phyloP scores from a whole-genome alignment of 768 basidiomycete genomes.

The Steccherinum ochraceum region DNA sequence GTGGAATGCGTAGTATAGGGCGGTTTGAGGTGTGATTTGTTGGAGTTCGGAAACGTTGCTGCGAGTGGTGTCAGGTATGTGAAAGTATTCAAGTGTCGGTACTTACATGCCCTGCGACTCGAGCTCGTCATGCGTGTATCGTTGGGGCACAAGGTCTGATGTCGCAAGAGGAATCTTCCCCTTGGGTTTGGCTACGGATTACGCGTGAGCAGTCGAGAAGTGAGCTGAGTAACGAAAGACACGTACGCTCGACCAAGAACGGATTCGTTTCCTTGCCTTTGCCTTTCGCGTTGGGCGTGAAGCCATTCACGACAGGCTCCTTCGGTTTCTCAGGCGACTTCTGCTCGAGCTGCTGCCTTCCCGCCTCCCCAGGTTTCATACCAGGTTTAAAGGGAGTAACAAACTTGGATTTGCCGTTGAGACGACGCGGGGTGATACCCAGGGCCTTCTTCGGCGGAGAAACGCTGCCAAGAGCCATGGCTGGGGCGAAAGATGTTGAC shows the following conservation, averaged over 20 bases:
- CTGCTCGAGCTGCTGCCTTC: constrained; percentile 12
- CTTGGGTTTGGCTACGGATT: constrained; percentile 9
- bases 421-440: constrained; percentile 21
- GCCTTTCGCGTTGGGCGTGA: constrained; percentile 8
- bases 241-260: not conserved
- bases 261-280: constrained; percentile 8
- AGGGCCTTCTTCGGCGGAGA: constrained; percentile 15
- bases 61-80: not conserved
- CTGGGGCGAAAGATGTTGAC: not conserved
- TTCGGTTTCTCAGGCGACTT: constrained; percentile 1
- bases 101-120: constrained; percentile 20
- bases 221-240: too few relatives aligned
- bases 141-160: constrained; percentile 13
- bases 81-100: not conserved
- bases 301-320: not conserved
- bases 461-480: not conserved
- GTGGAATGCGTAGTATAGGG: constrained; percentile 56
- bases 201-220: too few relatives aligned
- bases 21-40: constrained; percentile 49
- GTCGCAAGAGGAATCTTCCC: constrained; percentile 14
- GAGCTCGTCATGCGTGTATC: constrained; percentile 15
- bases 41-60: constrained; percentile 47
- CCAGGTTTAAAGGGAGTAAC: constrained; percentile 26
- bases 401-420: constrained; percentile 18
- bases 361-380: constrained; percentile 22